phyloP scores from a whole-genome alignment of 805 yeast genomes.

The Candida morakotiae region DNA sequence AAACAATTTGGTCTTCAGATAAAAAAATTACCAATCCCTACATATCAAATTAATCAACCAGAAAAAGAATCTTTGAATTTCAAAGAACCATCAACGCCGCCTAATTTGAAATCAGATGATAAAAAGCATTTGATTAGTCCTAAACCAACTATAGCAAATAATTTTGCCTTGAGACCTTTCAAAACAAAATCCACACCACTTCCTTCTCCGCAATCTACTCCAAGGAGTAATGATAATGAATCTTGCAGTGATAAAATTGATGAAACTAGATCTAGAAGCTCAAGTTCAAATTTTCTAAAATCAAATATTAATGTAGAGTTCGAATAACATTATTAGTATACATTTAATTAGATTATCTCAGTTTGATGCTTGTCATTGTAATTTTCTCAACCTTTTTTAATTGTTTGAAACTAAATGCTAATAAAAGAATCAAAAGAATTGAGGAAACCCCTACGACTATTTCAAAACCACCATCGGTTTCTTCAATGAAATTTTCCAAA shows the following conservation, averaged over 20 bases:
- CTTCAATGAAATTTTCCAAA: constrained; percentile 87
- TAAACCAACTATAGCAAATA: constrained; percentile 19
- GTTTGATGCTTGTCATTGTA: constrained; percentile 51
- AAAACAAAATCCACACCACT: constrained; percentile 37
- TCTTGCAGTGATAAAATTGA: neutral
- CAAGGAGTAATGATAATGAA: constrained; percentile 12
- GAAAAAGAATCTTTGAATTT: neutral
- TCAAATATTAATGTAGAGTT: constrained; percentile 27
- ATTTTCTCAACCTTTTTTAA: constrained; percentile 67
- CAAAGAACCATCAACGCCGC: neutral
- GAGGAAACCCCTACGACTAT: constrained; percentile 40
- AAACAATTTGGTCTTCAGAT: constrained; percentile 1
- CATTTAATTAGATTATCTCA: neutral
- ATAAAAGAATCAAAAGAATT: constrained; percentile 40
- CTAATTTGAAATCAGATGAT: neutral
- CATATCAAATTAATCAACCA: neutral
- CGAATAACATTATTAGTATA: constrained; percentile 12
- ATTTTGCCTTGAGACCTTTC: constrained; percentile 39
- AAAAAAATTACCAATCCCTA: constrained; percentile 6
- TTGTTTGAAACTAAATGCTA: constrained; percentile 51
- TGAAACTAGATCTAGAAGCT: constrained; percentile 3
- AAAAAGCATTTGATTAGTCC: constrained; percentile 13
- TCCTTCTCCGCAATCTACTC: constrained; percentile 37
- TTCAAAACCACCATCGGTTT: constrained; percentile 65
- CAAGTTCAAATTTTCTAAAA: constrained; percentile 17